Percentiles rank a stretch among this genome's conserved stretches.
Conservation (phyloP, 2,329 filamentous ascomycete species). For the Scedosporium minutisporum region DNA sequence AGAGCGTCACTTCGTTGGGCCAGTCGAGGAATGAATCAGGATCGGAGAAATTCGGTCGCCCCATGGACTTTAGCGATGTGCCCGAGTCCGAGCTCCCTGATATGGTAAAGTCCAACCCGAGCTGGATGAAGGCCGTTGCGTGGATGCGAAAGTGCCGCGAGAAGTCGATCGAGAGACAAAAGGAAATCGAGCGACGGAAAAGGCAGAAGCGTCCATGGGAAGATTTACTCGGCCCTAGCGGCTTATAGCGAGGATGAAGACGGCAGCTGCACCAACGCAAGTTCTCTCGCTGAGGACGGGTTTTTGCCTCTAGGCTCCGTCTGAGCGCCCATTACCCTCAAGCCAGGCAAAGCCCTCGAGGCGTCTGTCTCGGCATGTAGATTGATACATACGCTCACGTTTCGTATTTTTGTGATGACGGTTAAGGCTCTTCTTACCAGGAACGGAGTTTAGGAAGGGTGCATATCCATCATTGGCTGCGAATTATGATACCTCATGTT, state of each 20-base stretch:
- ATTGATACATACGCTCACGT: no score
- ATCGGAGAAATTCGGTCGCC: slow-evolving; percentile 17
- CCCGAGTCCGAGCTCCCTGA: slow-evolving; percentile 31
- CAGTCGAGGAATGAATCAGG: slow-evolving; percentile 9
- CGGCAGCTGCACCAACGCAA: background rate
- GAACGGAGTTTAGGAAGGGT: background rate
- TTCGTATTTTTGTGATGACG: background rate
- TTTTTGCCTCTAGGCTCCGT: background rate
- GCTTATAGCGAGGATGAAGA: background rate
- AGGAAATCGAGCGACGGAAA: background rate
- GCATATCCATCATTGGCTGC: background rate
- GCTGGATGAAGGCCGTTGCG: slow-evolving; percentile 32
- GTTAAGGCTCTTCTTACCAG: background rate
- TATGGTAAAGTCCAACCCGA: slow-evolving; percentile 31
- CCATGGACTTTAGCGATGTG: slow-evolving; percentile 27
- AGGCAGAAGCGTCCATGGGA: background rate
- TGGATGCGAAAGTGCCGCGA: slow-evolving; percentile 24
- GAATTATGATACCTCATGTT: background rate
- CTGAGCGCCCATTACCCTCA: background rate
- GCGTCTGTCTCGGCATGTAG: no score
- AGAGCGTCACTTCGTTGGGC: slow-evolving; percentile 9
- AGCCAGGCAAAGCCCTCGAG: background rate
- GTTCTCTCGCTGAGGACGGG: background rate
- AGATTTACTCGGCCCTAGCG: background rate
- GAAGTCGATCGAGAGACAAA: slow-evolving; percentile 1